Base-by-base conservation (phyloP, 75 land plant species). In the Picea sitchensis region DNA sequence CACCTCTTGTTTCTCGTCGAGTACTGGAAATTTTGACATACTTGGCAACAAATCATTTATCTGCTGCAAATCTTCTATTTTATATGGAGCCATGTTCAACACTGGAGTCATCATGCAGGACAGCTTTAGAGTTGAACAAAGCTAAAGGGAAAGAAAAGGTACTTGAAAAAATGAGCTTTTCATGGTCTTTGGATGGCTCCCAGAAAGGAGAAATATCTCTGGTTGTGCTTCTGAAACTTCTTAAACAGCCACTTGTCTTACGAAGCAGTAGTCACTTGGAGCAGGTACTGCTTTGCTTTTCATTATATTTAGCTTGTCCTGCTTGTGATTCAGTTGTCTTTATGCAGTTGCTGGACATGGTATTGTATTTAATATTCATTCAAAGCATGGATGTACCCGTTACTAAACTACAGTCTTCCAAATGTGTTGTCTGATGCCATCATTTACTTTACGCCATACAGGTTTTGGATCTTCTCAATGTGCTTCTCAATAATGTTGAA, bases 401-500 rank as follows among this genome's bases (percentile, higher is more conserved):
- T 9, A 51, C 12, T 51, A 9, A 51, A 51, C 56, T 9, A 51
- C 12, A 51, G 56, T 51, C 11, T 51, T 51, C 56, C 56, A 51
- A 51, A 51, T 51, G 56, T 51, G 56, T 51, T 9, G 56, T 9
- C 11, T 51, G 56, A 51, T 51, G 56, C 11, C 56, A 51, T 51
- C 56, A 15, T 12, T 58, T 78, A 47, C n/a, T 44, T 56, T 14
- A 23, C 4, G 11, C 78, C 14, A 17, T 79, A 61, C 86, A 95
- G 98, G 92, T 95, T 68, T 78, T 95, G 93, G 86, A 83, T 26
- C 75, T 95, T 82, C 84, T 95, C 51, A 89, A 93, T 84, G 98
- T 93, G 21, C 87, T 95, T 26, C 85, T 92, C 17, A 83, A 83
- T 75, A 89, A 80, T 81, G 93, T 93, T 65, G 86, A 88, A 56